A percentile compares a stretch with the other conserved stretches of the same genome.
These are phyloP conservation scores for Exophiala bonariae DNA, from an alignment of 2,329 filamentous ascomycete genomes.

Conservation along the genomic window DNA sequence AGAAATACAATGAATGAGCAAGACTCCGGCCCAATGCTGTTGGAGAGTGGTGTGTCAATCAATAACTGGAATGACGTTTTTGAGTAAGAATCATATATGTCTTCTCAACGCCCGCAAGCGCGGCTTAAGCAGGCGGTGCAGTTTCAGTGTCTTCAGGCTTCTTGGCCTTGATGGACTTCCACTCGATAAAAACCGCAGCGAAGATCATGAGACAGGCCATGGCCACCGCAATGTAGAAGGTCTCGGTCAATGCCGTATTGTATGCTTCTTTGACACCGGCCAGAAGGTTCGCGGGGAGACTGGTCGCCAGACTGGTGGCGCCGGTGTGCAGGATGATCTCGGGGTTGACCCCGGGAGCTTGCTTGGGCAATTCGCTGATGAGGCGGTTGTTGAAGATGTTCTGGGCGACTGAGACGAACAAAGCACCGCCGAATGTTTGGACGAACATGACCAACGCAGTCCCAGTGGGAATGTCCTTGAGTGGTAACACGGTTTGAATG, in stretches of 20 bases:
- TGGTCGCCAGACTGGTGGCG: conserved; percentile 37
- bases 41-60: too few relatives aligned
- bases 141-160: conserved; percentile 23
- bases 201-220: conserved; percentile 38
- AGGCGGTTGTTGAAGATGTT: conserved; percentile 54
- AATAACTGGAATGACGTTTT: too few relatives aligned
- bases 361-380: conserved; percentile 41
- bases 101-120: too few relatives aligned
- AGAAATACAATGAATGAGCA: too few relatives aligned
- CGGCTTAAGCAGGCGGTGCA: conserved; percentile 21
- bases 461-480: conserved; percentile 39
- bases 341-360: conserved; percentile 31
- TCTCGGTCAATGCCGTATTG: conserved; percentile 37
- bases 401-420: conserved; percentile 55
- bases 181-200: conserved; percentile 38
- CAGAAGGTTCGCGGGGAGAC: conserved; percentile 31
- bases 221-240: conserved; percentile 40
- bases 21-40: too few relatives aligned
- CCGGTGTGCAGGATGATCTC: conserved; percentile 34
- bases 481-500: conserved; percentile 38
- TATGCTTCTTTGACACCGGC: conserved; percentile 36
- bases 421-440: conserved; percentile 43
- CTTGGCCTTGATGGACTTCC: conserved; percentile 41
- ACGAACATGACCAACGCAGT: conserved; percentile 42
- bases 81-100: too few relatives aligned